phyloP scores from a whole-genome alignment of 805 yeast genomes.

The Pichia eremophila region DNA sequence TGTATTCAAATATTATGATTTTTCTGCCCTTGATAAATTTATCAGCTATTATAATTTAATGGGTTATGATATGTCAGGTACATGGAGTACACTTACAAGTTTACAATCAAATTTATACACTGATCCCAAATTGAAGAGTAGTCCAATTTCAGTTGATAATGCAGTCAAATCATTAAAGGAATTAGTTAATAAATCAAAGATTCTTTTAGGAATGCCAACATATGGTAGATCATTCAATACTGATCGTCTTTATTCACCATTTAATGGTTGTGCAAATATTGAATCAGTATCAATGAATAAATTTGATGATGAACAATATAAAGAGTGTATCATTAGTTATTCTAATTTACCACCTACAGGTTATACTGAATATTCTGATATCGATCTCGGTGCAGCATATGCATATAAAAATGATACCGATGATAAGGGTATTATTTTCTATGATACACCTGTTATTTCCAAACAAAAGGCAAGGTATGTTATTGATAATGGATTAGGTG shows the following conservation, averaged over 20 bases:
- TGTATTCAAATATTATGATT: slow-evolving; percentile 32
- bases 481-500: slow-evolving; percentile 43
- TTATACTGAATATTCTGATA: slow-evolving; percentile 42
- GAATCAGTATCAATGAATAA: slow-evolving; percentile 6
- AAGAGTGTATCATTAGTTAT: slow-evolving; percentile 19
- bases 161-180: slow-evolving; percentile 29
- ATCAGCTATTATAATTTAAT: slow-evolving; percentile 74
- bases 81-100: slow-evolving; percentile 54
- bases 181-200: slow-evolving; percentile 26
- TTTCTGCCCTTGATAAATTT: slow-evolving; percentile 47
- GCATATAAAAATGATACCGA: slow-evolving; percentile 31
- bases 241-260: slow-evolving; percentile 7
- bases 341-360: slow-evolving; percentile 17
- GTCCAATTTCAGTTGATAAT: slow-evolving; percentile 35
- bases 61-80: slow-evolving; percentile 85
- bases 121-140: slow-evolving; percentile 5
- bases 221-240: slow-evolving; percentile 47
- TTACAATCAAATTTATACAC: slow-evolving; percentile 63
- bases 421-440: slow-evolving; percentile 37
- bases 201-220: slow-evolving; percentile 79
- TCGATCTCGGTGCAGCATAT: slow-evolving; percentile 42
- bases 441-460: slow-evolving; percentile 54
- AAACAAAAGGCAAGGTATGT: slow-evolving; percentile 54
- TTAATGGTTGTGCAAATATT: slow-evolving; percentile 17
- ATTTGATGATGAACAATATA: background rate